These are phyloP conservation scores for Sarocladiaceae sp. DNA, from an alignment of 2,329 filamentous ascomycete genomes.

Conservation along the genomic window DNA sequence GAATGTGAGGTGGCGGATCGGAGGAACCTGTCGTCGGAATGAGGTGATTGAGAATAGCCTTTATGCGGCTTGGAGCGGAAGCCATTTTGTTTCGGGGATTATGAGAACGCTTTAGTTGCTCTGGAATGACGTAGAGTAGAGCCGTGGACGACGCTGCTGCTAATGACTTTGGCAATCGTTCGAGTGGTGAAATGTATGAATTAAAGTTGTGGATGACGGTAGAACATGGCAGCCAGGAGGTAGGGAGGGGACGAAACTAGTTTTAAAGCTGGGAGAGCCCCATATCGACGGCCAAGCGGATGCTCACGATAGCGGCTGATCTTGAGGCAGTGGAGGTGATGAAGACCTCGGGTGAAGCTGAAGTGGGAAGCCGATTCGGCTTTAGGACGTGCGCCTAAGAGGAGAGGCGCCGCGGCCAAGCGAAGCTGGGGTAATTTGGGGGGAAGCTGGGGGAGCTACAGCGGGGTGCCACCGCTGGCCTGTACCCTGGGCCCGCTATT, in stretches of 20 bases:
- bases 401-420: too few relatives aligned
- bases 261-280: neutral
- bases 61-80: slow-evolving; percentile 56
- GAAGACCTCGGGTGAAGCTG: slow-evolving; percentile 4
- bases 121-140: neutral
- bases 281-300: neutral
- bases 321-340: neutral
- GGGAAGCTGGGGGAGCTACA: neutral
- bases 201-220: neutral
- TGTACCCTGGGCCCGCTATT: neutral
- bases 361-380: neutral
- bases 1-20: slow-evolving; percentile 54
- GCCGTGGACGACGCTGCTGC: neutral
- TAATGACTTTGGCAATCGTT: too few relatives aligned
- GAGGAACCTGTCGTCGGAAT: slow-evolving; percentile 39
- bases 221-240: neutral
- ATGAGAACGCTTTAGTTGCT: neutral
- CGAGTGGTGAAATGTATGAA: too few relatives aligned
- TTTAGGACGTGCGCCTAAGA: too few relatives aligned
- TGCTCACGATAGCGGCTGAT: neutral
- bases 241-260: neutral
- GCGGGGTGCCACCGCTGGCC: neutral
- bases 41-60: slow-evolving; percentile 51
- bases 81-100: slow-evolving; percentile 50
- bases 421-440: neutral